Conservation (phyloP, 192 early-diverging fungal species). For the Umbelopsis sp. region DNA sequence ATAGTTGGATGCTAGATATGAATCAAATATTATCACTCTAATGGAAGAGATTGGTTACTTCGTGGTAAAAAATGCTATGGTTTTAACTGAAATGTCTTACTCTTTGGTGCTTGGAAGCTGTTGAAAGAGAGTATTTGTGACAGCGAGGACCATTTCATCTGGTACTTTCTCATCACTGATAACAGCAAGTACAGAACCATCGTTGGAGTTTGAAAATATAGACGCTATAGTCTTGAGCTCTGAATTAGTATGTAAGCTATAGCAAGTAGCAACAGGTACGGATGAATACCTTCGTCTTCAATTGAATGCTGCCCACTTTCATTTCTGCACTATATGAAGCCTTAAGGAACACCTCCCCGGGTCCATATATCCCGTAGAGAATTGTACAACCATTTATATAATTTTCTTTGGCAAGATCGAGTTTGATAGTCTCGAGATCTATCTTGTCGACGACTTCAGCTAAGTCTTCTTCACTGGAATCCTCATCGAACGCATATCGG, state of each 20-base stretch:
- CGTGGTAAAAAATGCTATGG: not conserved
- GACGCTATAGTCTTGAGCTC: not conserved
- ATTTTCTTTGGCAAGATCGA: not conserved
- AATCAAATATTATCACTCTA: not conserved
- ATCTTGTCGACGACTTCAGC: not conserved
- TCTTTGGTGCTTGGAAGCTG: not conserved
- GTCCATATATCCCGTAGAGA: not conserved
- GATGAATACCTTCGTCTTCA: not conserved
- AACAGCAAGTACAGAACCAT: not conserved
- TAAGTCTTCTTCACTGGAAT: not conserved
- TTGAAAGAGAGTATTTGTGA: not conserved
- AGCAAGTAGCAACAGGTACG: not conserved
- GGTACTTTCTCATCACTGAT: not conserved
- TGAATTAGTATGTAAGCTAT: not conserved
- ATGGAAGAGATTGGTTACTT: not conserved
- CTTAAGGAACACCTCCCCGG: not conserved
- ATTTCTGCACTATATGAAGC: not conserved
- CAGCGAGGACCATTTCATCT: not conserved
- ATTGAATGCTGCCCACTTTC: not conserved
- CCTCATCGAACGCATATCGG: slow-evolving; percentile 11
- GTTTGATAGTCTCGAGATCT: slow-evolving; percentile 1
- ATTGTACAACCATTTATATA: not conserved
- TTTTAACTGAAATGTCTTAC: not conserved
- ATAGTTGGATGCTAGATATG: not conserved
- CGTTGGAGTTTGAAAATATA: not conserved